Conservation (phyloP, 805 yeast species). For the Cyberlindnera amylophila region DNA sequence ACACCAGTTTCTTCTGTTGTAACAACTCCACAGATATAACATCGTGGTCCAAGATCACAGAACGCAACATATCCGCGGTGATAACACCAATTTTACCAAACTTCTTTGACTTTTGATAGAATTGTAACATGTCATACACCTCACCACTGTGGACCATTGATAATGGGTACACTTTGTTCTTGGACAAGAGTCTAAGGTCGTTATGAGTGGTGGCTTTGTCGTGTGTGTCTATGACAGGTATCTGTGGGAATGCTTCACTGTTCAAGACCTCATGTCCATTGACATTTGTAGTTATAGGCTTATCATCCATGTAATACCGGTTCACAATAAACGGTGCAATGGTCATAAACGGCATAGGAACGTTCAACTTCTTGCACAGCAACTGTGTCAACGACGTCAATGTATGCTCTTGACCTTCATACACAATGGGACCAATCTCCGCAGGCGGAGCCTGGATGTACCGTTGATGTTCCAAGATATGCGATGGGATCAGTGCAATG, state of each 20-base stretch:
- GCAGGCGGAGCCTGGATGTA: conserved; percentile 3
- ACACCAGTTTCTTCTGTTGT: neutral
- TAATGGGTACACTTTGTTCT: neutral
- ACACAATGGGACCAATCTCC: conserved; percentile 12
- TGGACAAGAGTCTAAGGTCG: too few relatives aligned
- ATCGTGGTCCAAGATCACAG: conserved; percentile 6
- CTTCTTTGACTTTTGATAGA: neutral
- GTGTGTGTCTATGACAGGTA: too few relatives aligned
- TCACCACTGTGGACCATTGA: conserved; percentile 7
- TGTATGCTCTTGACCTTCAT: conserved; percentile 3
- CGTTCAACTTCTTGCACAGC: conserved; percentile 3
- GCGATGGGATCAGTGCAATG: conserved; percentile 22
- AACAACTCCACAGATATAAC: neutral
- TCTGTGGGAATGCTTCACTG: neutral
- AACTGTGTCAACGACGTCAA: conserved; percentile 9
- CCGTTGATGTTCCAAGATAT: conserved; percentile 18
- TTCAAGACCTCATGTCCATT: conserved; percentile 6
- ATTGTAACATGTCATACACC: conserved; percentile 8
- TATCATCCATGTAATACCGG: neutral
- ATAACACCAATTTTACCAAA: conserved; percentile 3
- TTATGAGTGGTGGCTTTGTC: too few relatives aligned
- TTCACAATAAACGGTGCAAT: conserved; percentile 16
- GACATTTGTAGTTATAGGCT: neutral
- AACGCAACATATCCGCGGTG: conserved; percentile 15
- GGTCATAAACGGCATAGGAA: conserved; percentile 15